Evolutionary conservation across 1,139 yeast species (phyloP).

Genomic region (Candida freyschussii): DNA sequence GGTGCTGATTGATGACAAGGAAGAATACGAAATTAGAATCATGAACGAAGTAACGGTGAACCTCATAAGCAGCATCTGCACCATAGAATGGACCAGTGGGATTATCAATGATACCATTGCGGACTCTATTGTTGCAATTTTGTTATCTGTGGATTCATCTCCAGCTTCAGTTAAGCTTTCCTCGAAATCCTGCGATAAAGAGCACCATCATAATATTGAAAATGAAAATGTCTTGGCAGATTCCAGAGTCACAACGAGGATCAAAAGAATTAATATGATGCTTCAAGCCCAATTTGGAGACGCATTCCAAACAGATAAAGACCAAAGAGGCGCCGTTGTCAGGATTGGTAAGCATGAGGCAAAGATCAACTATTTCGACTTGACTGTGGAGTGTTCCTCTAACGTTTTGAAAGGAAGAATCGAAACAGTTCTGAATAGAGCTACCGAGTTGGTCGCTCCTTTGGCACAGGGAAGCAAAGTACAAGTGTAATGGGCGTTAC

Average conservation of each 20-base stretch:
- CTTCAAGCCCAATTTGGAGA: conserved; percentile 88
- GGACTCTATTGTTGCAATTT: conserved; percentile 85
- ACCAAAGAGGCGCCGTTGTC: conserved; percentile 35
- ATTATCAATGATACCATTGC: conserved; percentile 90
- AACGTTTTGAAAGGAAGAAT: conserved; percentile 78
- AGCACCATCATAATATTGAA: conserved; percentile 28
- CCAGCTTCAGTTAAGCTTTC: conserved; percentile 92
- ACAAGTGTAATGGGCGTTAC: neutral
- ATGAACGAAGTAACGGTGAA: conserved; percentile 55
- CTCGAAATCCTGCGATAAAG: conserved; percentile 51
- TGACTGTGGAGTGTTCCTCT: conserved; percentile 72
- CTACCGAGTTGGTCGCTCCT: conserved; percentile 81
- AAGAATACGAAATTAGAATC: conserved; percentile 37
- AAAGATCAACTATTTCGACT: conserved; percentile 53
- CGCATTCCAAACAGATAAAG: conserved; percentile 42
- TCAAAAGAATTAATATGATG: conserved; percentile 58
- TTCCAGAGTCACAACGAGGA: conserved; percentile 36
- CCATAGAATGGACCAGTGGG: conserved; percentile 90
- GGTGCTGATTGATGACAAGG: conserved; percentile 55
- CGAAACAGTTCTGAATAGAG: conserved; percentile 73
- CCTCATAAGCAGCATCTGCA: conserved; percentile 43
- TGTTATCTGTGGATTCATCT: conserved; percentile 87
- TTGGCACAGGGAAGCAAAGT: conserved; percentile 30
- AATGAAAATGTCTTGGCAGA: conserved; percentile 15
- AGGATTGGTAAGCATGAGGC: conserved; percentile 75